Evolutionary conservation across 768 basidiomycete genomes (phyloP), one percentile per base, ranked within the genome.

Genomic region (Tubosaeta sp.): DNA sequence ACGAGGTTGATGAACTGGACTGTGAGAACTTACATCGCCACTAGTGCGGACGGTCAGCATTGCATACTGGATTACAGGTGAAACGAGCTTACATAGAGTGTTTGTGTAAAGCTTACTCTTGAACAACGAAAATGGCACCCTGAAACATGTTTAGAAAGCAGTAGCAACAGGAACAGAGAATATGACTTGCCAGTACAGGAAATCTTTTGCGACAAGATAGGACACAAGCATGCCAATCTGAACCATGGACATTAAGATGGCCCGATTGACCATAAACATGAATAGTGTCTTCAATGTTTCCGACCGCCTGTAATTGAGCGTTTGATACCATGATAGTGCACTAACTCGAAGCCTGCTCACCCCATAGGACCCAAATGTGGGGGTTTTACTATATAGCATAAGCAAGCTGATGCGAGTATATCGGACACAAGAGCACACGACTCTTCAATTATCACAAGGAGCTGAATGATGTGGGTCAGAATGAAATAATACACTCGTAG

Each of bases 71-170:
- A 21, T 13, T 39, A 18, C 24, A 25, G 6, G 12, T 13, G 13
- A 40, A 34, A 34, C 22, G 18, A 46, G 9, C 59, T 44, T 40
- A 61, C 59, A 42, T 6, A 61, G 52, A 4, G 60, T 61, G 34
- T 61, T 61, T 10, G 60, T 53, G 32, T 61, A 61, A 13, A 61
- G 53, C 19, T 61, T 61, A 49, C 59, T 61, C 56, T 61, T 60
- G 53, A 51, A 58, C 22, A 61, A n/a, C 34, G 60, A 48, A 43
- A 61, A 61, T 29, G 59, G 56, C 53, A 57, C 52, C 59, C 60
- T 61, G 18, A 31, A 29, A 31, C n/a, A 22, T 42, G 22, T 45
- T 19, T 11, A 5, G 42, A 18, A 18, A 19, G 31, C 9, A 19
- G 24, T n/a, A 27, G 42, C 19, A 13, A 25, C 5, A 9, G 10